Evolutionary conservation across 306 rosid genomes (phyloP).

Genomic region (Sicyos baderoa): DNA sequence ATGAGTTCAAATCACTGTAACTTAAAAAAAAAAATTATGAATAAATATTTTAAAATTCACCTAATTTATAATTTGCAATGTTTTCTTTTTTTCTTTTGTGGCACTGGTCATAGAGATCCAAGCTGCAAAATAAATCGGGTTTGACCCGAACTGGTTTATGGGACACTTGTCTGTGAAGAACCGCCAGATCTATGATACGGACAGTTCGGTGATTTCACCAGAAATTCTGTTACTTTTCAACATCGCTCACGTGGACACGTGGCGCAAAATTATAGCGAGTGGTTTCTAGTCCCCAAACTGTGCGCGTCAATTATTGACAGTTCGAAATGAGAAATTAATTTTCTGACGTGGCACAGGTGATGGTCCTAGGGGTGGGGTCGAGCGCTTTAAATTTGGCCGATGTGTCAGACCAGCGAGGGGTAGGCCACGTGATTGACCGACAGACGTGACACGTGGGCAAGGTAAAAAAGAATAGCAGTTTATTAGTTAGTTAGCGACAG

Average conservation of each 20-base stretch:
- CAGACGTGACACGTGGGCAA: slow-evolving; percentile 34
- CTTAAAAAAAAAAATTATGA: no score
- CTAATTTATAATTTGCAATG: no score
- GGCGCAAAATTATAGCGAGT: slow-evolving; percentile 5
- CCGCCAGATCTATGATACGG: slow-evolving; percentile 7
- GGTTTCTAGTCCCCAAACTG: background rate
- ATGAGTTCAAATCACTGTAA: no score
- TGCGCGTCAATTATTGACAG: background rate
- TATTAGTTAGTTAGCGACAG: slow-evolving; percentile 48
- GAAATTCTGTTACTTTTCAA: slow-evolving; percentile 20
- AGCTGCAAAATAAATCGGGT: background rate
- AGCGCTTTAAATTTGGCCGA: slow-evolving; percentile 15
- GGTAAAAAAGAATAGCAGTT: background rate
- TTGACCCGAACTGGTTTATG: background rate
- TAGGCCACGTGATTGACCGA: slow-evolving; percentile 36
- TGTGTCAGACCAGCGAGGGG: slow-evolving; percentile 15
- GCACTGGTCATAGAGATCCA: no score
- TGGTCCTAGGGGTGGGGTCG: slow-evolving; percentile 10
- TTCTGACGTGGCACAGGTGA: slow-evolving; percentile 19
- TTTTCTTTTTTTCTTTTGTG: no score
- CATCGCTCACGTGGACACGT: slow-evolving; percentile 36
- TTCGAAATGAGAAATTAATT: background rate
- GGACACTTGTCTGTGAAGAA: slow-evolving; percentile 3
- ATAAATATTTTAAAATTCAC: no score
- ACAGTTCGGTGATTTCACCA: slow-evolving; percentile 14